phyloP scores from a whole-genome alignment of 257 asterid genomes.

The Vinca minor region DNA sequence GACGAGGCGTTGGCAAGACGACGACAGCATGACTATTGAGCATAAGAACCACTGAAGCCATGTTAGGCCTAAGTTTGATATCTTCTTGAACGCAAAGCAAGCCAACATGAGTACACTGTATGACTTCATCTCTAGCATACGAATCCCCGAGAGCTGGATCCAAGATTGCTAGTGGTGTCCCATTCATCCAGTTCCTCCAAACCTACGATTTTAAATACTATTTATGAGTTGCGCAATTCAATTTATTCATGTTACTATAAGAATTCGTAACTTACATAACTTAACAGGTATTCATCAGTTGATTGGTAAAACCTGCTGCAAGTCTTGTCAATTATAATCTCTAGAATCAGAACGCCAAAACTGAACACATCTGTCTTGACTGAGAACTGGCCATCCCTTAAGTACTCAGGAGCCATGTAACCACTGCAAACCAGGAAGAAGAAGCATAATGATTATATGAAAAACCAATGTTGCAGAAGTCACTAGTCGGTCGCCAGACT shows the following conservation, averaged over 20 bases:
- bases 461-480: too few species aligned
- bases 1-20: constrained; percentile 13
- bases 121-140: constrained; percentile 8
- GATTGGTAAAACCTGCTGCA: constrained; percentile 2
- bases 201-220: too few species aligned
- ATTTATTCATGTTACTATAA: too few species aligned
- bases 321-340: constrained; percentile 10
- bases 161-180: constrained; percentile 12
- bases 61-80: constrained; percentile 23
- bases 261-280: constrained; percentile 2
- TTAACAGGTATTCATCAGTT: constrained; percentile 8
- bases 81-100: constrained; percentile 27
- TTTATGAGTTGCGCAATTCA: too few species aligned
- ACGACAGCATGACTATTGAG: constrained; percentile 17
- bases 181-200: constrained; percentile 21
- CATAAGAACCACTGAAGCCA: constrained; percentile 28
- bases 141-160: constrained; percentile 12
- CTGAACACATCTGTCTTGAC: constrained; percentile 6
- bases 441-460: too few species aligned
- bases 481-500: too few species aligned
- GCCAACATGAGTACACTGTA: constrained; percentile 23
- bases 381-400: neutral
- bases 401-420: constrained; percentile 7
- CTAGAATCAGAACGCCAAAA: constrained; percentile 1
- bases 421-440: constrained; percentile 6